Base-by-base conservation (phyloP, 2,329 filamentous ascomycete genomes). In the Teratosphaeria destructans region DNA sequence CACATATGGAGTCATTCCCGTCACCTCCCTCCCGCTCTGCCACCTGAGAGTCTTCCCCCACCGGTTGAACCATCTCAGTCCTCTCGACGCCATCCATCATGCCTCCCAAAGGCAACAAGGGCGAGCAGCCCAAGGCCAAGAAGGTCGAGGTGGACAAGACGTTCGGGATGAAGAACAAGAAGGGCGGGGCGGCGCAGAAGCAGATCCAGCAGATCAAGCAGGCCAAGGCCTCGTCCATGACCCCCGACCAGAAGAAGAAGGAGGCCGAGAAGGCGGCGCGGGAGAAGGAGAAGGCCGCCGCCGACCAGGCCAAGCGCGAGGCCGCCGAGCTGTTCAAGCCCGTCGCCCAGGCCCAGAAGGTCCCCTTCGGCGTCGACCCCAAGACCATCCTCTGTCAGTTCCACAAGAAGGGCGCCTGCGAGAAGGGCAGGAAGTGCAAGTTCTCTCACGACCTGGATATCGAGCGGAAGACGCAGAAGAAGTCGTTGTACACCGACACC, bases 111-210 rank as follows among this genome's bases (percentile, higher is more conserved):
- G 91, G 91, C 74, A 76, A 77, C 74, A 76, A 77, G 70, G 72
- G 75, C 55, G 73, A 76, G 64, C 72, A 72, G 70, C 76, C 78
- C 60, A 77, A 78, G 70, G 74, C 75, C 66, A 73, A 74, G 67
- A 90, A 90, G 78, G 70, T 80, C 64, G 90, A 94, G 64, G 69
- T 67, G 10, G 94, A 99, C 81, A 94, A 93, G 79, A 96, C 94
- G 55, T 99, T 99, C 81, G 94, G 94, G 69, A 97, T 99, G 94
- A 99, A 99, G 79, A 99, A 99, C 74, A 99, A 99, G 81, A 99
- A 96, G 82, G 94, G 94, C 67, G 88, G 85, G 60, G 86, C 85
- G 57, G 93, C 91, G 59, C 90, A 97, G 78, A 95, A 86, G 76
- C 85, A 92, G 67, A 97, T 99, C 72, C 87, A 89, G 61, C 89